Percentiles rank a stretch among this genome's conserved stretches.
Conservation (phyloP, 1,284 basidiomycete species). For the Ganoderma leucocontextum region DNA sequence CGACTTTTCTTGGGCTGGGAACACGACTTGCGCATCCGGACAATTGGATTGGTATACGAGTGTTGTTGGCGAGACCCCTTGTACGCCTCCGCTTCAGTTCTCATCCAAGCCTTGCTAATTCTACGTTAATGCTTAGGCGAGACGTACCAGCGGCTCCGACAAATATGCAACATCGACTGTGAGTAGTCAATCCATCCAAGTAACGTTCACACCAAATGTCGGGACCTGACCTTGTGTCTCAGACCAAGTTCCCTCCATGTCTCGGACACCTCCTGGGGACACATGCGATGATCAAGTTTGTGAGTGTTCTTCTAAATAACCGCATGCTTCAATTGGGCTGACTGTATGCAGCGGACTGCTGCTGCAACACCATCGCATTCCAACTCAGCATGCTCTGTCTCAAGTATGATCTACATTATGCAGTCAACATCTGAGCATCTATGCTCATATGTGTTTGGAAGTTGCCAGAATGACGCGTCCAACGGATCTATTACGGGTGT, state of each 20-base stretch:
- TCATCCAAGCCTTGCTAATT: background rate
- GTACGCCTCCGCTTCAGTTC: background rate
- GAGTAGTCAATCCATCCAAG: background rate
- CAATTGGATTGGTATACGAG: constrained; percentile 33
- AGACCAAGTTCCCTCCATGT: background rate
- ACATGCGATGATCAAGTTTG: constrained; percentile 23
- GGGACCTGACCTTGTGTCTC: background rate
- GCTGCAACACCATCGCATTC: constrained; percentile 25
- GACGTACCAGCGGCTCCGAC: constrained; percentile 23
- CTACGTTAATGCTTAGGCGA: background rate
- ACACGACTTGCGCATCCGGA: constrained; percentile 27
- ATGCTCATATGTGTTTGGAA: background rate
- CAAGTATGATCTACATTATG: constrained; percentile 14
- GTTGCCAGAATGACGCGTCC: constrained; percentile 20
- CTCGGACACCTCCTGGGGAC: constrained; percentile 16
- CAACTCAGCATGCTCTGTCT: constrained; percentile 29
- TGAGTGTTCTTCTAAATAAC: background rate
- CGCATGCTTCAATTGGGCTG: background rate
- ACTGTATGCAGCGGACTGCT: constrained; percentile 19
- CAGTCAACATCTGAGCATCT: background rate
- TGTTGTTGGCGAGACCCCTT: constrained; percentile 31
- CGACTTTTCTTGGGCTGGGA: constrained; percentile 16
- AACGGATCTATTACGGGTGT: background rate
- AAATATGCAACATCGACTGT: constrained; percentile 24
- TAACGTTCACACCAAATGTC: background rate